phyloP scores from a whole-genome alignment of 139 green algal genomes.

The Chlorella vulgaris region DNA sequence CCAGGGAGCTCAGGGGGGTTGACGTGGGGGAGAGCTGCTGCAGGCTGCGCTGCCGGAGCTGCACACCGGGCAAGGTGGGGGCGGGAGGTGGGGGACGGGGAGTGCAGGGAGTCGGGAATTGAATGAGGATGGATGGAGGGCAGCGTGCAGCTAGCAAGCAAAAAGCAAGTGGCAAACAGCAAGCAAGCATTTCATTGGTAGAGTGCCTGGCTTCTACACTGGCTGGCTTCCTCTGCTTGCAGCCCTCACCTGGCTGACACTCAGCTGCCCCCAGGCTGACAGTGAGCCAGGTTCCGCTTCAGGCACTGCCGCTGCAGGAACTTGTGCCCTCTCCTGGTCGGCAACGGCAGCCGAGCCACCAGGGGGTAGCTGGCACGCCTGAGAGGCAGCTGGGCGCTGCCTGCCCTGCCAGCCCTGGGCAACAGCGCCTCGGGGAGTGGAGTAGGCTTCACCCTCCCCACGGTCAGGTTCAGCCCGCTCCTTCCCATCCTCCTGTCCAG shows the following conservation, averaged over 20 bases:
- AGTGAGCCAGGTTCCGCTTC: neutral
- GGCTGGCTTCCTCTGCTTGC: too few species aligned
- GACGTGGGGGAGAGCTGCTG: conserved; percentile 31
- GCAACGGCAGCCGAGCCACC: too few species aligned
- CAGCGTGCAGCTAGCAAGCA: too few species aligned
- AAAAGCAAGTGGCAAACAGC: too few species aligned
- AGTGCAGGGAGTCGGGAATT: neutral
- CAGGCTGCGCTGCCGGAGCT: conserved; percentile 33
- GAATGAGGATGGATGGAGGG: too few species aligned
- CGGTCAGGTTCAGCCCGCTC: neutral
- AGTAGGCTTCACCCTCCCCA: neutral
- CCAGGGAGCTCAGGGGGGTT: conserved; percentile 25
- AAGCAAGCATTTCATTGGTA: too few species aligned
- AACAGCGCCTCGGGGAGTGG: neutral
- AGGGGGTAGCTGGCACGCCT: neutral
- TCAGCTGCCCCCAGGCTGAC: neutral
- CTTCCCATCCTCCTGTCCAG: neutral
- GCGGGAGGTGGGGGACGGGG: too few species aligned
- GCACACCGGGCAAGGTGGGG: neutral
- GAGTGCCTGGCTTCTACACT: too few species aligned
- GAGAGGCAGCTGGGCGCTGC: neutral
- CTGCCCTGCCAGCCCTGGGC: neutral
- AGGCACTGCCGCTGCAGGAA: neutral
- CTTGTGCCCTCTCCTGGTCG: too few species aligned
- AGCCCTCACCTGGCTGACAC: neutral